Percentiles rank a stretch among this genome's conserved stretches.
phyloP scores from a whole-genome alignment of 2,329 filamentous ascomycete genomes.

The Graphium sp. region DNA sequence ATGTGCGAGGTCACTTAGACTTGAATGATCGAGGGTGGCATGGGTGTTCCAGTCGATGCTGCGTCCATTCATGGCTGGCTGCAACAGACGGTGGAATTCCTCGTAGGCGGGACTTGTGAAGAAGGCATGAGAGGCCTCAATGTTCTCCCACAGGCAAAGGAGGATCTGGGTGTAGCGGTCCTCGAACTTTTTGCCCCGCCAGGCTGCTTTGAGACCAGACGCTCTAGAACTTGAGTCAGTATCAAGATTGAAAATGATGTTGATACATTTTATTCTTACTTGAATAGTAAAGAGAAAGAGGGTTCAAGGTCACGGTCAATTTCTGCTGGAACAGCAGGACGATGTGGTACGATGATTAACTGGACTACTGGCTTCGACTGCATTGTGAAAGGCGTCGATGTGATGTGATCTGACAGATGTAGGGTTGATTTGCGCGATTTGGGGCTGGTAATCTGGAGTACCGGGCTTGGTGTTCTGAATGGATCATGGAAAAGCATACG shows the following conservation, averaged over 20 bases:
- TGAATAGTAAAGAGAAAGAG: slow-evolving; percentile 2
- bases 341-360: slow-evolving; percentile 4
- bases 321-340: slow-evolving; percentile 3
- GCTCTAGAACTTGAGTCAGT: slow-evolving; percentile 1
- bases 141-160: slow-evolving; percentile 3
- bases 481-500: too few species aligned
- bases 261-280: slow-evolving; percentile 1
- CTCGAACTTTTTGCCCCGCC: slow-evolving; percentile 5
- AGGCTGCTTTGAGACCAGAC: slow-evolving; percentile 2
- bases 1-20: background rate
- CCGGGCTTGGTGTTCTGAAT: too few species aligned
- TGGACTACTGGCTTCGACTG: slow-evolving; percentile 1
- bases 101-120: slow-evolving; percentile 4
- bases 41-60: slow-evolving; percentile 3
- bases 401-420: too few species aligned
- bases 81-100: slow-evolving; percentile 3
- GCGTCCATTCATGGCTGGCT: slow-evolving; percentile 4
- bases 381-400: background rate
- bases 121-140: slow-evolving; percentile 3
- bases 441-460: too few species aligned
- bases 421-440: too few species aligned
- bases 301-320: slow-evolving; percentile 3
- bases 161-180: slow-evolving; percentile 4
- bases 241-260: background rate
- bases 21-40: slow-evolving; percentile 1